Percentiles rank a stretch among this genome's conserved stretches.
phyloP scores from a whole-genome alignment of 306 rosid species.

The Arachis stenosperma region DNA sequence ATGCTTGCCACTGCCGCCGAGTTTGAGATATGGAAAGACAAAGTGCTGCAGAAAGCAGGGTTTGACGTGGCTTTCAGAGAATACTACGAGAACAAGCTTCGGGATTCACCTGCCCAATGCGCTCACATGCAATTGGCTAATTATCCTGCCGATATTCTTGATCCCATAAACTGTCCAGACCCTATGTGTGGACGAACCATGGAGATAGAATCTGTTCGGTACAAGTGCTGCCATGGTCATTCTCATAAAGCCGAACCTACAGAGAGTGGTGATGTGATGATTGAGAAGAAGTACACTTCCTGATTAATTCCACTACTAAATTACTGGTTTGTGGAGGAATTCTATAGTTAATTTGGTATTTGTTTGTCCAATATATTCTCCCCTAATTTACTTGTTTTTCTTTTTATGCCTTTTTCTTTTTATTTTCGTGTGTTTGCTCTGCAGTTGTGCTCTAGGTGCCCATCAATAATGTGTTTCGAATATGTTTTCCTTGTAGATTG shows the following conservation, averaged over 20 bases:
- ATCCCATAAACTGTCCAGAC: constrained; percentile 45
- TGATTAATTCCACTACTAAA: neutral
- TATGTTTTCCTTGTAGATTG: neutral
- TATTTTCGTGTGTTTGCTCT: neutral
- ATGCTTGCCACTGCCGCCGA: constrained; percentile 29
- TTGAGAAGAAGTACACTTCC: constrained; percentile 40
- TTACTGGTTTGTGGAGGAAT: no score
- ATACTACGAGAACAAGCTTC: constrained; percentile 15
- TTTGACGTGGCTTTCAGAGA: constrained; percentile 48
- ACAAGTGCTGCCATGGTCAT: constrained; percentile 52
- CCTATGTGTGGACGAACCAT: constrained; percentile 30
- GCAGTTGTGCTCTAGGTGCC: constrained; percentile 13
- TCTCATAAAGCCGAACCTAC: constrained; percentile 19
- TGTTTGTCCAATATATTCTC: neutral
- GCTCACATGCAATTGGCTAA: constrained; percentile 45
- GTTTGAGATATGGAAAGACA: constrained; percentile 44
- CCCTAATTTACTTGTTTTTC: no score
- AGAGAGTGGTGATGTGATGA: constrained; percentile 41
- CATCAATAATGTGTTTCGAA: constrained; percentile 30
- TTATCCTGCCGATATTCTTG: constrained; percentile 42
- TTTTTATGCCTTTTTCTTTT: neutral
- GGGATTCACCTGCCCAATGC: neutral
- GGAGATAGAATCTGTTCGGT: constrained; percentile 44
- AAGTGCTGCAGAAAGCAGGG: constrained; percentile 42
- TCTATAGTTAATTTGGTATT: neutral